phyloP scores from a whole-genome alignment of 768 basidiomycete genomes.

The Kwoniella sp. region DNA sequence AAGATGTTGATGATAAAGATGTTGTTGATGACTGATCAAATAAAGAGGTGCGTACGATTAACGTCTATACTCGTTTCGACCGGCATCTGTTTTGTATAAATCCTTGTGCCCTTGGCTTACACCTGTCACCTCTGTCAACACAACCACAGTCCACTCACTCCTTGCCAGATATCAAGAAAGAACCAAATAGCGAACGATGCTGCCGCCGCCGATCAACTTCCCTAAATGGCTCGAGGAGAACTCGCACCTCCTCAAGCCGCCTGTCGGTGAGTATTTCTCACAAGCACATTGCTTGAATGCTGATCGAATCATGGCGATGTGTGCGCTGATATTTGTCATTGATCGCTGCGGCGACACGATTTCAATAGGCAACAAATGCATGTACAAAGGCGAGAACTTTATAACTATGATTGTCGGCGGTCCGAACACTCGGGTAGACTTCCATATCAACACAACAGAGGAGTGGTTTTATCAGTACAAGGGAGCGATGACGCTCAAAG shows the following conservation, averaged over 20 bases:
- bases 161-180: constrained; percentile 1
- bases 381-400: constrained; percentile 73
- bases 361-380: constrained; percentile 51
- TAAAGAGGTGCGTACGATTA: too few species aligned
- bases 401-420: constrained; percentile 96
- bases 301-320: background rate
- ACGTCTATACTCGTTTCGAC: too few species aligned
- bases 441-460: constrained; percentile 95
- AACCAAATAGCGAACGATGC: constrained; percentile 55
- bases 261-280: constrained; percentile 74
- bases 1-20: too few species aligned
- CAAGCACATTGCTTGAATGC: background rate
- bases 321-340: too few species aligned
- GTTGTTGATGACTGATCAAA: too few species aligned
- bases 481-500: constrained; percentile 85
- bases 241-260: constrained; percentile 75
- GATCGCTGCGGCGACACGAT: background rate
- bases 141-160: too few species aligned
- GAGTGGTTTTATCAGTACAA: constrained; percentile 99
- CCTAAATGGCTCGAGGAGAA: constrained; percentile 86
- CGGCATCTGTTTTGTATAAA: too few species aligned
- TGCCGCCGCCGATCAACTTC: constrained; percentile 82
- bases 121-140: too few species aligned
- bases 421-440: constrained; percentile 90
- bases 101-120: too few species aligned